Conservation (phyloP, 768 basidiomycete genomes). For the Amanita pallidorosea region DNA sequence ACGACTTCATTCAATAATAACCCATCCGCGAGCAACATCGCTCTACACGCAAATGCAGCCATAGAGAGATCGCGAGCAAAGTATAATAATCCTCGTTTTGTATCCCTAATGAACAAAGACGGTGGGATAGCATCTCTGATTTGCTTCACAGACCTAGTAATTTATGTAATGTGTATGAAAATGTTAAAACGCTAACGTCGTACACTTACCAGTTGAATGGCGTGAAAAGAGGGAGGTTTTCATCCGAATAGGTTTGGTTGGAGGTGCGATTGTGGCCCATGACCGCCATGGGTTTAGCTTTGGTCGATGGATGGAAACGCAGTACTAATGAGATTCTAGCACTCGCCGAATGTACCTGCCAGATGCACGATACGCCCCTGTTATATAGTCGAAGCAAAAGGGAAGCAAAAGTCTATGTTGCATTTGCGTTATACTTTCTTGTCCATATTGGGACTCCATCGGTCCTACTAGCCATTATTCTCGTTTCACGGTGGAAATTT, state of each 20-base stretch:
- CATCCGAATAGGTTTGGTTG: conserved; percentile 22
- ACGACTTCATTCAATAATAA: conserved; percentile 19
- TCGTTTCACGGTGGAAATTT: neutral
- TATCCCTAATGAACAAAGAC: conserved; percentile 33
- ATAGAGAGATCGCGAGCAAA: conserved; percentile 35
- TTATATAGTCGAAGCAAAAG: neutral
- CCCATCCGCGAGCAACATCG: conserved; percentile 34
- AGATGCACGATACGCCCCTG: neutral
- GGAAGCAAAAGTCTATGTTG: neutral
- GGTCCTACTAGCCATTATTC: neutral
- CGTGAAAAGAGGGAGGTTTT: conserved; percentile 28
- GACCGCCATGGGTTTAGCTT: neutral
- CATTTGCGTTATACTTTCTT: neutral
- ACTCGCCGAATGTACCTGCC: neutral
- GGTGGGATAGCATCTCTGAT: conserved; percentile 40
- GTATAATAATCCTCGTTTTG: conserved; percentile 27
- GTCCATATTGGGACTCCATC: neutral
- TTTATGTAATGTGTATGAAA: neutral
- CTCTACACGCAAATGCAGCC: conserved; percentile 29
- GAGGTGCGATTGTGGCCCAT: neutral
- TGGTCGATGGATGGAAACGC: neutral
- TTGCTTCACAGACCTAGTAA: conserved; percentile 33
- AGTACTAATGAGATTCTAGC: neutral
- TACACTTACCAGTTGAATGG: conserved; percentile 38
- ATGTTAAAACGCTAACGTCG: neutral